Evolutionary conservation across 1,284 basidiomycete species (phyloP).

Genomic region (Boletus sp.): DNA sequence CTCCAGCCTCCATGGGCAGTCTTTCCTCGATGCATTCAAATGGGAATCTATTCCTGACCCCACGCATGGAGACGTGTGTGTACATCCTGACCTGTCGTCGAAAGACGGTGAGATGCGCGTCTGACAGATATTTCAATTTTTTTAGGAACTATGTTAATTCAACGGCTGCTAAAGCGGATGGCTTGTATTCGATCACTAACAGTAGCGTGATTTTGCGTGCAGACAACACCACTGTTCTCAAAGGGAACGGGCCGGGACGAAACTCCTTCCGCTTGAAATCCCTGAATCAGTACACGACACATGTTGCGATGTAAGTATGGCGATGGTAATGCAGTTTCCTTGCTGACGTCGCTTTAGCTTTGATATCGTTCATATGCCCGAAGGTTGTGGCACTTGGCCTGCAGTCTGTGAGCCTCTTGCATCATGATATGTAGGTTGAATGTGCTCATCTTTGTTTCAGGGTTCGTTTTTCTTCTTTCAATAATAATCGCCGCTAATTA

Average conservation of each 20-base stretch:
- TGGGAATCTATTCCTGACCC: constrained; percentile 45
- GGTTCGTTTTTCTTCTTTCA: constrained; percentile 6
- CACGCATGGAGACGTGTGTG: constrained; percentile 46
- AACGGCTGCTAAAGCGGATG: constrained; percentile 41
- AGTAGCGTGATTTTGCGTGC: constrained; percentile 43
- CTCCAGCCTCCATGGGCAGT: constrained; percentile 37
- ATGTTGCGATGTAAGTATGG: constrained; percentile 32
- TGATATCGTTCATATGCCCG: constrained; percentile 38
- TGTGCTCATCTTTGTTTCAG: constrained; percentile 1
- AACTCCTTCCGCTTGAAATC: constrained; percentile 37
- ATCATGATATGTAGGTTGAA: not conserved
- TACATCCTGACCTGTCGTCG: not conserved
- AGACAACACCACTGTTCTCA: constrained; percentile 32
- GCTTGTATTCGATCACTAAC: constrained; percentile 47
- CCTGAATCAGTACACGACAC: constrained; percentile 30
- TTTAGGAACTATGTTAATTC: constrained; percentile 51
- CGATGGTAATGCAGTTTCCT: too few relatives aligned
- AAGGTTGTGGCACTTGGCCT: constrained; percentile 40
- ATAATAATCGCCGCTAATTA: not conserved
- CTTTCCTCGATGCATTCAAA: constrained; percentile 41
- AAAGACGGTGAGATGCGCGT: not conserved
- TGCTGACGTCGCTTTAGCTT: constrained; percentile 19
- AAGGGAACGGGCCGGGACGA: constrained; percentile 29
- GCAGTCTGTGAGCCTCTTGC: constrained; percentile 26
- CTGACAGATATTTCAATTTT: not conserved